phyloP scores from a whole-genome alignment of 305 asterid species.

The Petunia hybrid region DNA sequence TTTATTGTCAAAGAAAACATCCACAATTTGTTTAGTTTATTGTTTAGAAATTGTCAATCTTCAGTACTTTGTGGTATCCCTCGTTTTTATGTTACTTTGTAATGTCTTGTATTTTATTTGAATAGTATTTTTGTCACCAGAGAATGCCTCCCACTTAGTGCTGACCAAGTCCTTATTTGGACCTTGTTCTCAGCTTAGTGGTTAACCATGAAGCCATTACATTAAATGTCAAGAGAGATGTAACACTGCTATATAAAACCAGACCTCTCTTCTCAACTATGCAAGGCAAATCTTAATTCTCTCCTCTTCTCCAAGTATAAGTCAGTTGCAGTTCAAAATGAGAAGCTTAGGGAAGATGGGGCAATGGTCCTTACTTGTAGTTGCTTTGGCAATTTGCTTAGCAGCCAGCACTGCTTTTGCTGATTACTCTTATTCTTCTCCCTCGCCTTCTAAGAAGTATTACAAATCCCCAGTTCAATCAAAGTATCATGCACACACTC shows the following conservation, averaged over 20 bases:
- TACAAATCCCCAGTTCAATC: background rate
- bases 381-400: slow-evolving; percentile 25
- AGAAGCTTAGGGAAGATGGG: slow-evolving; percentile 22
- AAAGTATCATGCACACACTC: background rate
- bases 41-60: background rate
- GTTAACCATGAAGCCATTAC: slow-evolving; percentile 22
- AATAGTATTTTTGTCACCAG: background rate
- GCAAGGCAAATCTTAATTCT: background rate
- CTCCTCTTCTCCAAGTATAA: background rate
- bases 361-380: background rate
- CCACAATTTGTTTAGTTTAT: background rate
- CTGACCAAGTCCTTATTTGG: slow-evolving; percentile 9
- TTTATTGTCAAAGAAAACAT: background rate
- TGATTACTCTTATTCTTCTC: slow-evolving; percentile 22
- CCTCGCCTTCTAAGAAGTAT: slow-evolving; percentile 27
- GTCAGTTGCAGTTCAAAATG: slow-evolving; percentile 15
- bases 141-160: background rate
- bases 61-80: background rate
- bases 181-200: slow-evolving; percentile 13
- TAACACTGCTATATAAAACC: slow-evolving; percentile 18
- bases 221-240: slow-evolving; percentile 15
- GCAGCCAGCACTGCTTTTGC: slow-evolving; percentile 30
- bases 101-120: too few species aligned
- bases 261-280: background rate
- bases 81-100: background rate